phyloP scores from a whole-genome alignment of 2,329 filamentous ascomycete genomes.

The Orbilia oligospora region DNA sequence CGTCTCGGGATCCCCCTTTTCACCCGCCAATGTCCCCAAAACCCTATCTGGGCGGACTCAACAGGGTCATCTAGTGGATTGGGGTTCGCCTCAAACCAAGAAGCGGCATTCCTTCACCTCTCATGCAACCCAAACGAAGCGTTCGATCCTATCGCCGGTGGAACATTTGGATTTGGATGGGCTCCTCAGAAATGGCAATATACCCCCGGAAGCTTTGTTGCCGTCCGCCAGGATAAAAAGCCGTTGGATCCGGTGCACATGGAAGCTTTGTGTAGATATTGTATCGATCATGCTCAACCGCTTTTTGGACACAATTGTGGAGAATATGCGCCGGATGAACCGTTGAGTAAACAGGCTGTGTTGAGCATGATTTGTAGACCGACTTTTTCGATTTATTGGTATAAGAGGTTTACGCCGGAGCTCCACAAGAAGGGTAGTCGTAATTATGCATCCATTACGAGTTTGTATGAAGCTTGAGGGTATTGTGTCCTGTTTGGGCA shows the following conservation, averaged over 20 bases:
- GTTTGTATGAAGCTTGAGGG: not conserved
- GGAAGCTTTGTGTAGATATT: conserved; percentile 27
- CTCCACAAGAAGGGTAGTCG: not conserved
- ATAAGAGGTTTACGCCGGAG: not conserved
- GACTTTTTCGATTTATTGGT: conserved; percentile 25
- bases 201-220: conserved; percentile 3
- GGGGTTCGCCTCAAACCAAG: conserved; percentile 1
- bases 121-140: not conserved
- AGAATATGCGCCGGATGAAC: conserved; percentile 20
- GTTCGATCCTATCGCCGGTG: not conserved
- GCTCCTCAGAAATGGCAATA: conserved; percentile 23
- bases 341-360: conserved; percentile 4
- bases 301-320: conserved; percentile 2
- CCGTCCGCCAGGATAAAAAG: conserved; percentile 19
- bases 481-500: no score
- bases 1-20: conserved; percentile 28
- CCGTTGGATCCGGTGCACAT: conserved; percentile 24
- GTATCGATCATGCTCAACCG: not conserved
- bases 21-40: conserved; percentile 1
- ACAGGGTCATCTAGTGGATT: not conserved
- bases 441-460: not conserved
- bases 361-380: conserved; percentile 7
- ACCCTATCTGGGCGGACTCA: not conserved
- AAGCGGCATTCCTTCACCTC: conserved; percentile 27
- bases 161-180: conserved; percentile 13